Conservation (phyloP, 2,329 filamentous ascomycete genomes). For the Rugonectria rugulosa region DNA sequence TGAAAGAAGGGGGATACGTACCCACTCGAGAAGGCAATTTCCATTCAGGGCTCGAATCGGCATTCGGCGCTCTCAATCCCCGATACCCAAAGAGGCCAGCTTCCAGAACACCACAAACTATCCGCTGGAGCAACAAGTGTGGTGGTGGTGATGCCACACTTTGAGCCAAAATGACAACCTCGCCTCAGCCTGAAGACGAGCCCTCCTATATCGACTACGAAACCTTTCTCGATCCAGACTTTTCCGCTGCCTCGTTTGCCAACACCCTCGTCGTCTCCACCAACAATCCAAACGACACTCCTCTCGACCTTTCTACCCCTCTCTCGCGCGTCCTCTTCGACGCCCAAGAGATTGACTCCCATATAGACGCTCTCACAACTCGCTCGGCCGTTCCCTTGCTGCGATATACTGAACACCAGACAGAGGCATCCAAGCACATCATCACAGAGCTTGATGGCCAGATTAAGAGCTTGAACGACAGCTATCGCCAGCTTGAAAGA, state of each 20-base stretch:
- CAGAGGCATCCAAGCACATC: slow-evolving; percentile 74
- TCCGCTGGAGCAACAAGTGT: neutral
- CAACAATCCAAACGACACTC: slow-evolving; percentile 89
- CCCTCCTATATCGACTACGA: slow-evolving; percentile 96
- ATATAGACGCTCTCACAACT: slow-evolving; percentile 89
- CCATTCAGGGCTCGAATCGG: no score
- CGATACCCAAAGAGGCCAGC: slow-evolving; percentile 39
- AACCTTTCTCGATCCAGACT: slow-evolving; percentile 82
- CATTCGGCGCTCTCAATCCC: slow-evolving; percentile 15
- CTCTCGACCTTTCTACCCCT: slow-evolving; percentile 92
- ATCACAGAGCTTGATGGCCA: slow-evolving; percentile 81
- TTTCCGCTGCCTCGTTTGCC: slow-evolving; percentile 83
- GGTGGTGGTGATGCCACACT: slow-evolving; percentile 14
- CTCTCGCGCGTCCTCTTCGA: slow-evolving; percentile 95
- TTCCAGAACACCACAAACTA: slow-evolving; percentile 33
- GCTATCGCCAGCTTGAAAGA: slow-evolving; percentile 83
- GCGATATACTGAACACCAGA: slow-evolving; percentile 77
- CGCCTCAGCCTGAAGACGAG: slow-evolving; percentile 52
- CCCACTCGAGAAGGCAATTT: no score
- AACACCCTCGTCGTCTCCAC: slow-evolving; percentile 88
- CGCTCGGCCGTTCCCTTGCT: slow-evolving; percentile 84
- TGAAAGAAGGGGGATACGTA: neutral
- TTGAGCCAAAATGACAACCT: slow-evolving; percentile 17
- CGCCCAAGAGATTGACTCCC: slow-evolving; percentile 94
- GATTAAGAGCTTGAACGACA: slow-evolving; percentile 80